phyloP scores from a whole-genome alignment of 1,284 basidiomycete genomes.

The Cryptococcus sp. region DNA sequence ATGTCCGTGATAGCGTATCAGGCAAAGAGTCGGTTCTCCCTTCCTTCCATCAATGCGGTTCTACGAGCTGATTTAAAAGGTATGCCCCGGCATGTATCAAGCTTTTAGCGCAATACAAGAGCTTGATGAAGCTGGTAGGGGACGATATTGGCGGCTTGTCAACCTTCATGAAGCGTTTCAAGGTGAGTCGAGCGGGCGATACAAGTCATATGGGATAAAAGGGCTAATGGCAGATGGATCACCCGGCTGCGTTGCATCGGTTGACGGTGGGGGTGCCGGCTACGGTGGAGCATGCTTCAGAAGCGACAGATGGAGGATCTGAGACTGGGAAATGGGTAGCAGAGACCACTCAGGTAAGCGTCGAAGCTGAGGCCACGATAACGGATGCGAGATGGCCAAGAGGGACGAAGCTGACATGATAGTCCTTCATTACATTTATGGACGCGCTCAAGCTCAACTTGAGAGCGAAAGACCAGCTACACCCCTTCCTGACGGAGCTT shows the following conservation, averaged over 20 bases:
- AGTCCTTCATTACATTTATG: conserved; percentile 99
- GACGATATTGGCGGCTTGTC: conserved; percentile 78
- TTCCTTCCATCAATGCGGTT: neutral
- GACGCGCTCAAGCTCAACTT: conserved; percentile 89
- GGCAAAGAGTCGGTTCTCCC: conserved; percentile 69
- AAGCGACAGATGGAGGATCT: conserved; percentile 61
- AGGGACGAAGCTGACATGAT: neutral
- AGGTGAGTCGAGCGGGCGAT: conserved; percentile 52
- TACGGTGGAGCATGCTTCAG: conserved; percentile 79
- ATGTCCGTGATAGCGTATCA: conserved; percentile 85
- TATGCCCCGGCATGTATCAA: conserved; percentile 94
- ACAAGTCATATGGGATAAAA: neutral
- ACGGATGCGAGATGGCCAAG: neutral
- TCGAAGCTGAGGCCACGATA: too few relatives aligned
- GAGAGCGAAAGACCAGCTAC: conserved; percentile 92
- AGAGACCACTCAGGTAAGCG: conserved; percentile 83
- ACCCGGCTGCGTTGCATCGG: conserved; percentile 84
- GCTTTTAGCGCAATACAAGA: conserved; percentile 92
- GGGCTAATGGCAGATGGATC: conserved; percentile 67
- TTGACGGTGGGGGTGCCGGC: conserved; percentile 91
- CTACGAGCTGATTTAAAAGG: conserved; percentile 51
- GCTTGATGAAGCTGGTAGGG: conserved; percentile 85
- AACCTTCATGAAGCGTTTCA: conserved; percentile 84
- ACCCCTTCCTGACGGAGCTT: conserved; percentile 88
- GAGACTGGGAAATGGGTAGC: conserved; percentile 98